Evolutionary conservation across 257 asterid species (phyloP).

Genomic region (Nicotiana benthamiana): DNA sequence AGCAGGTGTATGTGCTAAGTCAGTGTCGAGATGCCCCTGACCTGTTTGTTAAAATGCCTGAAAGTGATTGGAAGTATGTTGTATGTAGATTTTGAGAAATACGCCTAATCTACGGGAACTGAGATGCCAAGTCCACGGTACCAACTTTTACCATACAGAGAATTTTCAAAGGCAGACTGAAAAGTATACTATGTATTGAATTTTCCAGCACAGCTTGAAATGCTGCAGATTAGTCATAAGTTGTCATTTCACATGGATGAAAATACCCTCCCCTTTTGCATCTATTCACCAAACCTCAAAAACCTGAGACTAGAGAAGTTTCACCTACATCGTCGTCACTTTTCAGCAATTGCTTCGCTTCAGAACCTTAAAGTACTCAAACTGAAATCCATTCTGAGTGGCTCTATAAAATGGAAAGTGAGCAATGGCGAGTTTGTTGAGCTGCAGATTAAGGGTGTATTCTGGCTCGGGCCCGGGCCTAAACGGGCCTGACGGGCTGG

Average conservation of each 20-base stretch:
- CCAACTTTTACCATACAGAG: not conserved
- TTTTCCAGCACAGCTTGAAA: not conserved
- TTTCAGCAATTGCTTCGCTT: slow-evolving; percentile 6
- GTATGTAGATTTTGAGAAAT: not conserved
- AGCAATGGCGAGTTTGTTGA: not conserved
- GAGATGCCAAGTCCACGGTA: not conserved
- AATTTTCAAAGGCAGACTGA: no score
- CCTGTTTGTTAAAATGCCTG: not conserved
- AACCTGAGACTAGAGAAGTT: not conserved
- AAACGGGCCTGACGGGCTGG: no score
- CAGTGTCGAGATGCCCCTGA: not conserved
- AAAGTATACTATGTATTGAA: not conserved
- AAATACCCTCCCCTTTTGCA: not conserved
- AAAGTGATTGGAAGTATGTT: not conserved
- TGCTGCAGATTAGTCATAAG: not conserved
- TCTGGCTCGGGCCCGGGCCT: no score
- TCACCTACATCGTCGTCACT: not conserved
- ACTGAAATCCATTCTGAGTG: not conserved
- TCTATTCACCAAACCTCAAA: not conserved
- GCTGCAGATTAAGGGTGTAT: no score
- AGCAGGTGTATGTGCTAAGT: not conserved
- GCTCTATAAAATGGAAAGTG: not conserved
- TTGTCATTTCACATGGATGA: no score
- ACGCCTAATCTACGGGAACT: slow-evolving; percentile 6
- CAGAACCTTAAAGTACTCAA: slow-evolving; percentile 12